Conservation (phyloP, 805 yeast species). For the Saturnispora zaruensis region DNA sequence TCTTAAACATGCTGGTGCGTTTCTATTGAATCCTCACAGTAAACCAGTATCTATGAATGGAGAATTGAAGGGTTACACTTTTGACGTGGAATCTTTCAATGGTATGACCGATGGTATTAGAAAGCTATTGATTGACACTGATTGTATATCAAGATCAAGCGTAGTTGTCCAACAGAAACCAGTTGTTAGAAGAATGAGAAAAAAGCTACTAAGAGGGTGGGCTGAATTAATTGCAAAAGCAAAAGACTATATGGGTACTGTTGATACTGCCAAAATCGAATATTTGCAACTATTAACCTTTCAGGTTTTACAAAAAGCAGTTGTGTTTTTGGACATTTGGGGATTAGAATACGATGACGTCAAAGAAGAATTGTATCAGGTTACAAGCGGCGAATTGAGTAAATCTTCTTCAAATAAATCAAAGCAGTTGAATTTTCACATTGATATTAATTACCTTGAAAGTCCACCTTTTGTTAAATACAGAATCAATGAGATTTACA, state of each 20-base stretch:
- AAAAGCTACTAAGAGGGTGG: slow-evolving; percentile 71
- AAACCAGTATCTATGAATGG: slow-evolving; percentile 30
- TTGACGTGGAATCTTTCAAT: slow-evolving; percentile 50
- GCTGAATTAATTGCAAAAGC: slow-evolving; percentile 69
- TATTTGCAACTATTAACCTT: slow-evolving; percentile 54
- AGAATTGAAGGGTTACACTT: slow-evolving; percentile 37
- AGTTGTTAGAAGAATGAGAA: slow-evolving; percentile 53
- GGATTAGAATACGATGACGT: slow-evolving; percentile 48
- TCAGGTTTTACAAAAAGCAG: slow-evolving; percentile 59
- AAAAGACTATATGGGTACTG: slow-evolving; percentile 61
- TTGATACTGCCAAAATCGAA: slow-evolving; percentile 48
- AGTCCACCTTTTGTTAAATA: slow-evolving; percentile 54
- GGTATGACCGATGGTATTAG: slow-evolving; percentile 69
- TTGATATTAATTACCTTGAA: slow-evolving; percentile 36
- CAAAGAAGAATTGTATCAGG: slow-evolving; percentile 11
- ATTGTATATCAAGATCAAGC: slow-evolving; percentile 67
- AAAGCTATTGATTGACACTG: slow-evolving; percentile 52
- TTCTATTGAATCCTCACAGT: slow-evolving; percentile 55
- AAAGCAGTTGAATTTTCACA: slow-evolving; percentile 8
- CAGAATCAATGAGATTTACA: slow-evolving; percentile 57
- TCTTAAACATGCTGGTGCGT: slow-evolving; percentile 56
- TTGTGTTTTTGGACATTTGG: slow-evolving; percentile 64
- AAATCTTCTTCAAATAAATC: background rate
- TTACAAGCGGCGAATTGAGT: background rate
- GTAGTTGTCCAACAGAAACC: slow-evolving; percentile 59